Conservation (phyloP, 805 yeast genomes). For the Saccharomycopsis fibuligera region DNA sequence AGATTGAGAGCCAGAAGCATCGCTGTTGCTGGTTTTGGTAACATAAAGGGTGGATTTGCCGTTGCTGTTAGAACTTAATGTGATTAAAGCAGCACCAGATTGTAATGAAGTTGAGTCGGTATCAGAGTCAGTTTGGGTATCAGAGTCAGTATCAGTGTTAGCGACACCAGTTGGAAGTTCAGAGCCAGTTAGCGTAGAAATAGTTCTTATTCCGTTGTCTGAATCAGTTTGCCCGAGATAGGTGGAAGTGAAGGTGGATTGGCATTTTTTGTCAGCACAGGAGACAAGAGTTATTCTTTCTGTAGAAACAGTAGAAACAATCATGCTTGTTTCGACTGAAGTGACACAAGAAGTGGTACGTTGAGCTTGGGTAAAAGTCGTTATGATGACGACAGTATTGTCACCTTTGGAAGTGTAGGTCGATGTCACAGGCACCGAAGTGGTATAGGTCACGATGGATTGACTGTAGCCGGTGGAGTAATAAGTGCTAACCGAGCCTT, state of each 20-base stretch:
- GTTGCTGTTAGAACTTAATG: not conserved
- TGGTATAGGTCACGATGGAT: constrained; percentile 19
- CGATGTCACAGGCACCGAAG: constrained; percentile 21
- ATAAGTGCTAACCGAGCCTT: constrained; percentile 18
- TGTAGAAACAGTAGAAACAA: constrained; percentile 22
- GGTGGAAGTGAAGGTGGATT: constrained; percentile 17
- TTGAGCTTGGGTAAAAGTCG: constrained; percentile 19
- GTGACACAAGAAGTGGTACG: constrained; percentile 22
- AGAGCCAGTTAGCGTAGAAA: constrained; percentile 1
- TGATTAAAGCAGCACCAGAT: not conserved
- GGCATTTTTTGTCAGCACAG: constrained; percentile 21
- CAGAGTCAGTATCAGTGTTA: not conserved
- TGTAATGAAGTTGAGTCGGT: not conserved
- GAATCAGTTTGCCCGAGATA: not conserved
- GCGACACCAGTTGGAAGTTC: too few species aligned
- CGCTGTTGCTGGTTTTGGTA: constrained; percentile 1
- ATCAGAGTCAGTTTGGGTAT: not conserved
- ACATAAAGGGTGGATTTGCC: constrained; percentile 9
- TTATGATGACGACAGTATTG: constrained; percentile 20
- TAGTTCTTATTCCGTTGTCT: constrained; percentile 8
- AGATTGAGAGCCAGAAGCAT: not conserved
- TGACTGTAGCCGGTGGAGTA: constrained; percentile 20
- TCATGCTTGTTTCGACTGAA: constrained; percentile 19
- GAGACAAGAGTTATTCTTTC: constrained; percentile 20
- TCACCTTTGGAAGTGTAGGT: constrained; percentile 21